A percentile compares a stretch with the other conserved stretches of the same genome.
phyloP scores from a whole-genome alignment of 345 rosid genomes.

The Turnera subulata region DNA sequence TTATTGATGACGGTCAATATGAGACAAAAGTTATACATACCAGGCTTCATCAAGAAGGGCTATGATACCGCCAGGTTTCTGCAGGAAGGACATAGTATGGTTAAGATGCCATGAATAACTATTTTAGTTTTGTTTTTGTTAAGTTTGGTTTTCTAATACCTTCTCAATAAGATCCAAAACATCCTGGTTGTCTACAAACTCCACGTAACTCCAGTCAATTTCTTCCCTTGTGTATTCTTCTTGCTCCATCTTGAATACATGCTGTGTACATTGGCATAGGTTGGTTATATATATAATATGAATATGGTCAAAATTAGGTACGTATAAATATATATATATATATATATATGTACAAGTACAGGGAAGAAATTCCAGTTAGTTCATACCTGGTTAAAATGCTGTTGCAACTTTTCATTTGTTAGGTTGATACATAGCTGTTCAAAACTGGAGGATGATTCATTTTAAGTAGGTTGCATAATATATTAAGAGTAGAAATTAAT shows the following conservation, averaged over 20 bases:
- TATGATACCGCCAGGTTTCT: constrained; percentile 84
- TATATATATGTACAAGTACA: no score
- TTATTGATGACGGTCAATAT: neutral
- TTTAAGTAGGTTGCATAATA: constrained; percentile 1
- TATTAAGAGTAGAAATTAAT: no score
- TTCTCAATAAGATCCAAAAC: constrained; percentile 72
- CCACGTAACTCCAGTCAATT: constrained; percentile 76
- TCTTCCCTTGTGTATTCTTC: constrained; percentile 68
- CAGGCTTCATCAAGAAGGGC: constrained; percentile 80
- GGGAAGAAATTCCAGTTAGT: no score
- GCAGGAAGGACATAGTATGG: constrained; percentile 23
- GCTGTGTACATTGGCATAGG: constrained; percentile 35
- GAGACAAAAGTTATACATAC: constrained; percentile 25
- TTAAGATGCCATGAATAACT: neutral
- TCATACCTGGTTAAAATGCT: constrained; percentile 72
- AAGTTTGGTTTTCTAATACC: constrained; percentile 28
- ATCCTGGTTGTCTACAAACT: constrained; percentile 74
- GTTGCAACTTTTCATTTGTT: constrained; percentile 77
- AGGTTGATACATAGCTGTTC: constrained; percentile 80
- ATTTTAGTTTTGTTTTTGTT: constrained; percentile 5
- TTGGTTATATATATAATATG: constrained; percentile 6
- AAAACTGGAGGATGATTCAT: constrained; percentile 36
- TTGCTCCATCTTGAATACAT: constrained; percentile 80
- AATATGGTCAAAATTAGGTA: constrained; percentile 1
- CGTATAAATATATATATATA: no score